Percentiles rank a stretch among this genome's conserved stretches.
These are phyloP conservation scores for Paratinospora sagittata DNA, from an alignment of 164 flowering plant species.

Conservation along the genomic window DNA sequence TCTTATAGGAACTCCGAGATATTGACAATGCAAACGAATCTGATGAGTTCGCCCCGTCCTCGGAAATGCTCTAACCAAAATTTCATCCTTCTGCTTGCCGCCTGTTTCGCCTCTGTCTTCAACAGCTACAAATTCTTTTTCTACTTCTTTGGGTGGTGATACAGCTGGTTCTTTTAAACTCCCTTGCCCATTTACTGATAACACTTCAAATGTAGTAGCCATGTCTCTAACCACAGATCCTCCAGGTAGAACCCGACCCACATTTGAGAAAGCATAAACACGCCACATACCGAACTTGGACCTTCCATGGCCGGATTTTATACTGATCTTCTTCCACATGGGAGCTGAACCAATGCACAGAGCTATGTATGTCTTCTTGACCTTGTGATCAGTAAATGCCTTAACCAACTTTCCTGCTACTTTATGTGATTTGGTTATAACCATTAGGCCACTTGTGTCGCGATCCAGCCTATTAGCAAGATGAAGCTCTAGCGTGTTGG, in stretches of 20 bases:
- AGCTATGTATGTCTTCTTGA: constrained; percentile 71
- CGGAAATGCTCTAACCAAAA: constrained; percentile 77
- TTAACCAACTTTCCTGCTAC: constrained; percentile 86
- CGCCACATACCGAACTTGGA: constrained; percentile 94
- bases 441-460: constrained; percentile 87
- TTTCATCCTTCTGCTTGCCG: constrained; percentile 41
- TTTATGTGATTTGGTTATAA: constrained; percentile 81
- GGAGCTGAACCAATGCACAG: constrained; percentile 70
- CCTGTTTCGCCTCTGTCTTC: constrained; percentile 38
- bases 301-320: constrained; percentile 92
- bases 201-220: constrained; percentile 78
- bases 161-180: constrained; percentile 25
- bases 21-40: constrained; percentile 90
- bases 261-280: constrained; percentile 80
- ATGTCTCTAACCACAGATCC: constrained; percentile 82
- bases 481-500: constrained; percentile 46
- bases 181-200: constrained; percentile 53
- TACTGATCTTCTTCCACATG: constrained; percentile 50
- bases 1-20: constrained; percentile 76
- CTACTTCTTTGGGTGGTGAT: no score
- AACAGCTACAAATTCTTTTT: constrained; percentile 31
- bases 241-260: constrained; percentile 68
- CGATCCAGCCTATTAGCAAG: constrained; percentile 94
- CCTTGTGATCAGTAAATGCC: constrained; percentile 83
- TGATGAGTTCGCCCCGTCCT: constrained; percentile 94